phyloP scores from a whole-genome alignment of 495 filamentous ascomycete species.

The Sordaria brevicollis region DNA sequence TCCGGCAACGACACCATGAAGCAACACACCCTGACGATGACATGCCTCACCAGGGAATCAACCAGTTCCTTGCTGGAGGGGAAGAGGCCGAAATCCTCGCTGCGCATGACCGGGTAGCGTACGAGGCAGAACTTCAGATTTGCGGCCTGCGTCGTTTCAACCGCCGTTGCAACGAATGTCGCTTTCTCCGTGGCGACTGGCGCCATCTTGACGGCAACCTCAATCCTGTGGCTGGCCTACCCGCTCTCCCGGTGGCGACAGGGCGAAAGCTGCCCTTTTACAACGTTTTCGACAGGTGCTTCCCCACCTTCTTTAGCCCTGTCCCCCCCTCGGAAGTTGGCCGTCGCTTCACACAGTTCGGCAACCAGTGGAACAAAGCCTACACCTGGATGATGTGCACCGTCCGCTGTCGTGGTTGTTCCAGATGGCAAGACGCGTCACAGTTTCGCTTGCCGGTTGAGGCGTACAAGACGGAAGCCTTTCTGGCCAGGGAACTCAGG shows the following conservation, averaged over 20 bases:
- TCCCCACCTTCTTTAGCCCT: neutral
- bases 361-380: neutral
- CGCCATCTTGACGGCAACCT: neutral
- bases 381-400: neutral
- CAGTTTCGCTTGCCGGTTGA: neutral
- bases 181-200: neutral
- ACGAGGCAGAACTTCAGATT: neutral
- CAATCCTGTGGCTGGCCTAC: neutral
- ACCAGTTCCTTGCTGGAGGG: neutral
- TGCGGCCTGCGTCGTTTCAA: constrained; percentile 7
- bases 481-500: neutral
- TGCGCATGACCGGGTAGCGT: neutral
- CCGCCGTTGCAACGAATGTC: constrained; percentile 6
- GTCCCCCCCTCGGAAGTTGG: neutral
- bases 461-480: neutral
- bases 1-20: neutral
- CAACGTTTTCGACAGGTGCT: neutral
- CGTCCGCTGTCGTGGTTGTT: neutral
- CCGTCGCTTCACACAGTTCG: neutral
- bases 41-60: neutral
- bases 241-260: neutral
- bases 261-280: neutral
- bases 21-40: neutral
- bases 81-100: neutral
- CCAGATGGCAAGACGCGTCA: neutral